Percentiles rank a stretch among this genome's conserved stretches.
phyloP scores from a whole-genome alignment of 2,329 filamentous ascomycete genomes.

The Thyridium curvatum region DNA sequence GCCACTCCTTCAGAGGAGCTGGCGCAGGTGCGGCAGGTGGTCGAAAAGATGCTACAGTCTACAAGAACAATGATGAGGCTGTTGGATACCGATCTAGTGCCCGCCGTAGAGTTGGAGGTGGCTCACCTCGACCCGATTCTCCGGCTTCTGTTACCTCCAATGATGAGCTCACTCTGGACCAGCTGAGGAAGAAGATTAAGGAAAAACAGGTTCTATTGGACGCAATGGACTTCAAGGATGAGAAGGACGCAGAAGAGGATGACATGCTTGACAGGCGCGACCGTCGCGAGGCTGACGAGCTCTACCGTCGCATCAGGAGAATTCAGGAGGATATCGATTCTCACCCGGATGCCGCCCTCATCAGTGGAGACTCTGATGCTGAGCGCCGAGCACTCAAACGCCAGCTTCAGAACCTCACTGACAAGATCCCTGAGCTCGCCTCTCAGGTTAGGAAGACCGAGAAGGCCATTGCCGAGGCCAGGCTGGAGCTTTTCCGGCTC shows the following conservation, averaged over 20 bases:
- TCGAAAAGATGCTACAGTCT: constrained; percentile 92
- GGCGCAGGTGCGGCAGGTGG: constrained; percentile 44
- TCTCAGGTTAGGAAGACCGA: constrained; percentile 89
- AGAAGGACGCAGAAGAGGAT: constrained; percentile 83
- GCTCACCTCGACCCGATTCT: constrained; percentile 74
- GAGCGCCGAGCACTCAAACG: constrained; percentile 82
- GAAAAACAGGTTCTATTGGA: constrained; percentile 94
- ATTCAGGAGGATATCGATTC: constrained; percentile 92
- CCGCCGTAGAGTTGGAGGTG: constrained; percentile 69
- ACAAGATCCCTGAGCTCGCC: constrained; percentile 85
- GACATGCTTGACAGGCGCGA: constrained; percentile 87
- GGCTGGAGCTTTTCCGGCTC: constrained; percentile 85
- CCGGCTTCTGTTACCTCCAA: constrained; percentile 63
- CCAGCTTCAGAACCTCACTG: constrained; percentile 81
- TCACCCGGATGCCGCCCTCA: constrained; percentile 71
- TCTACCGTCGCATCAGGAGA: constrained; percentile 86
- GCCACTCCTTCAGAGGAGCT: constrained; percentile 76
- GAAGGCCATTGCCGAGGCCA: constrained; percentile 85
- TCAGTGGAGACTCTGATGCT: constrained; percentile 74
- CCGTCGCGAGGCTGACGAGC: constrained; percentile 83
- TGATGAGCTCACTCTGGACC: constrained; percentile 80
- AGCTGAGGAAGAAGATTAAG: constrained; percentile 84
- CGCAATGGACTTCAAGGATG: constrained; percentile 93
- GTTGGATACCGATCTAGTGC: constrained; percentile 92
- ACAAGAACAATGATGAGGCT: constrained; percentile 92